Base-by-base conservation (phyloP, 331 rosid species). In the Pyrus hybrid region DNA sequence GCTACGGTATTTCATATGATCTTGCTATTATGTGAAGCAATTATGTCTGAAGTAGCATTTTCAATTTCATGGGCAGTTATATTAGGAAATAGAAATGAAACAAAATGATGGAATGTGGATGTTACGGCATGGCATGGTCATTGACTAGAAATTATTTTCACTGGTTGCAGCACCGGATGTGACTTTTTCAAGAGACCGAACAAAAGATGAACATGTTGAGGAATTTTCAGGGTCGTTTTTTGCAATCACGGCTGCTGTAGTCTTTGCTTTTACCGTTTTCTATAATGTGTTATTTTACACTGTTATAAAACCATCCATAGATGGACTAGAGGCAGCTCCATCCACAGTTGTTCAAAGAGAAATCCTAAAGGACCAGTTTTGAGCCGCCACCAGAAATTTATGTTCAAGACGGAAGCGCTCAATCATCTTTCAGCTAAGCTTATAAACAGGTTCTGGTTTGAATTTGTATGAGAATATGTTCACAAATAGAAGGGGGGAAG, bases 241-340 rank as follows among this genome's bases (percentile, higher is more conserved):
- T 30, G 66, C 80, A 29, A 73, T 68, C 64, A 17, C 84, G 14
- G 92, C 93, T 11, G 82, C 49, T 81, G 84, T 72, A 74, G 84
- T 89, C 16, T 73, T 93, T 74, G 81, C 87, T 25, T 77, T 91
- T 82, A 87, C 93, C 33, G 83, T 93, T 57, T 85, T 93, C 16
- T 93, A 93, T 79, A 91, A 93, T 73, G 81, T 87, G 37, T 58
- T 93, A 2, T 93, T 93, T 63, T 56, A 77, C 68, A 54, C 86
- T 58, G 89, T 93, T 29, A 87, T 93, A 86, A 90, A 90, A 69
- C 97, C 97, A 60, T 54, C 97, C 74, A 75, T 91, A 7, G 98
- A 93, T 87, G 82, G 74, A 49, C 79, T 87, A 13, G 67, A 69
- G 33, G 25, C 37, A 32, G 57, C 68, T 68, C 78, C 81, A 22